These are phyloP conservation scores for Fusarium penzigii DNA, from an alignment of 2,329 filamentous ascomycete genomes.

Conservation along the genomic window DNA sequence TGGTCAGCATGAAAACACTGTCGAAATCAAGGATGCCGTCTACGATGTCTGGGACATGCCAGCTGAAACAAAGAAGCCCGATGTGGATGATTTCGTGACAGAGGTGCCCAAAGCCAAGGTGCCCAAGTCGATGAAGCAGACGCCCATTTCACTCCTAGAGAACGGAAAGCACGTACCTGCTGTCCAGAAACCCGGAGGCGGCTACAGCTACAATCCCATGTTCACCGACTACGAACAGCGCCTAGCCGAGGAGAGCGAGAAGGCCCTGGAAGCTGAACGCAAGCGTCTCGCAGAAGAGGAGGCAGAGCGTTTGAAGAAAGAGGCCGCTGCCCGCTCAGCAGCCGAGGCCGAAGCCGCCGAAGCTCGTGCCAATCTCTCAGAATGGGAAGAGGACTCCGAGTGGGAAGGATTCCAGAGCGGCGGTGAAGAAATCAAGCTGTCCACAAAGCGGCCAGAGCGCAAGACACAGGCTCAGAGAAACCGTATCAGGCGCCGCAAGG, in stretches of 20 bases:
- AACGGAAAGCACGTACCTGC: constrained; percentile 78
- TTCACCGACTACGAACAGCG: constrained; percentile 84
- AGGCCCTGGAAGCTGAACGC: constrained; percentile 77
- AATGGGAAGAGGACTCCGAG: constrained; percentile 84
- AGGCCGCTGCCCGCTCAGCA: constrained; percentile 68
- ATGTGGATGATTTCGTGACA: constrained; percentile 60
- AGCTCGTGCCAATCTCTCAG: constrained; percentile 62
- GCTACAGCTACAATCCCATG: constrained; percentile 88
- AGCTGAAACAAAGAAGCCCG: constrained; percentile 39
- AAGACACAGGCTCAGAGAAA: constrained; percentile 89
- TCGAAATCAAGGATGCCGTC: constrained; percentile 60
- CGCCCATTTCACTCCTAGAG: constrained; percentile 79
- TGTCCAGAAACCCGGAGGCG: constrained; percentile 75
- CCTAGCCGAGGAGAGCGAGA: constrained; percentile 71
- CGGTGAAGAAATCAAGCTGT: constrained; percentile 64
- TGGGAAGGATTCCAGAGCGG: constrained; percentile 92
- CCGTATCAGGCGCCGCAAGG: constrained; percentile 84
- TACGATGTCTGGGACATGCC: constrained; percentile 78
- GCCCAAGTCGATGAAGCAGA: constrained; percentile 73
- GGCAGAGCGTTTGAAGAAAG: constrained; percentile 65
- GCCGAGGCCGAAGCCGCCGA: constrained; percentile 76
- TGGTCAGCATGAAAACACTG: constrained; percentile 59
- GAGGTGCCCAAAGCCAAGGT: constrained; percentile 66
- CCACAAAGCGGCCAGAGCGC: constrained; percentile 70
- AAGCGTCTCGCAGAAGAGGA: constrained; percentile 69